Evolutionary conservation across 2,329 filamentous ascomycete species (phyloP).

Genomic region (Fusarium liriodendri): DNA sequence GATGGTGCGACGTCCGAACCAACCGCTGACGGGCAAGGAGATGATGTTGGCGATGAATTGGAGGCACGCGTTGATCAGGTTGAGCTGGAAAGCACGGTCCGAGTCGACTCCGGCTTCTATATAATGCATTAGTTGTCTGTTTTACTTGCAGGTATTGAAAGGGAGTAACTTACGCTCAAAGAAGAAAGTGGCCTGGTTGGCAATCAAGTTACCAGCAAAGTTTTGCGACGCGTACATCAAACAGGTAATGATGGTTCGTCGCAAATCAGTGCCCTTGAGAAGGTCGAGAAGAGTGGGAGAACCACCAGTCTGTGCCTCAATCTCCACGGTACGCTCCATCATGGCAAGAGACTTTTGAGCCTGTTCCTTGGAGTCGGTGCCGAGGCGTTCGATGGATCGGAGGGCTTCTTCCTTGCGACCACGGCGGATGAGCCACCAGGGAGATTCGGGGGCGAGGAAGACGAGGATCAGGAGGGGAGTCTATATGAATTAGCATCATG

Average conservation of each 20-base stretch:
- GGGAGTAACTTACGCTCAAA: conserved; percentile 53
- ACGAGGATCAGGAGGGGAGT: conserved; percentile 60
- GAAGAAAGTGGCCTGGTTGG: conserved; percentile 70
- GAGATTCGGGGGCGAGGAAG: conserved; percentile 60
- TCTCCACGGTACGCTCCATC: conserved; percentile 65
- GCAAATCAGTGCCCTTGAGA: conserved; percentile 63
- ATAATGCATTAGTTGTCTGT: conserved; percentile 2
- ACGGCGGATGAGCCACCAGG: conserved; percentile 64
- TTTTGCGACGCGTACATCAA: conserved; percentile 69
- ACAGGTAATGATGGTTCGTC: conserved; percentile 65
- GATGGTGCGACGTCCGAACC: conserved; percentile 70
- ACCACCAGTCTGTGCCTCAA: conserved; percentile 54
- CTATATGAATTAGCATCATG: conserved; percentile 5
- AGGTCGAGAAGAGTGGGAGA: conserved; percentile 61
- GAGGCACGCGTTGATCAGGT: conserved; percentile 72
- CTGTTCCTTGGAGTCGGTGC: conserved; percentile 35
- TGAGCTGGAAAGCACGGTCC: conserved; percentile 67
- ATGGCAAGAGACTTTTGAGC: conserved; percentile 60
- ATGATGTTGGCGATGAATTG: conserved; percentile 70
- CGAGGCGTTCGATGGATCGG: conserved; percentile 59
- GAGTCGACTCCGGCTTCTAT: conserved; percentile 68
- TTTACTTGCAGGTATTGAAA: neutral
- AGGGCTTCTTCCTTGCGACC: conserved; percentile 55
- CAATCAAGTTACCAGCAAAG: conserved; percentile 68
- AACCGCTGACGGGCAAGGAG: conserved; percentile 73